Base-by-base conservation (phyloP, 2,329 filamentous ascomycete genomes). In the Hymenoscyphus fraxineus region DNA sequence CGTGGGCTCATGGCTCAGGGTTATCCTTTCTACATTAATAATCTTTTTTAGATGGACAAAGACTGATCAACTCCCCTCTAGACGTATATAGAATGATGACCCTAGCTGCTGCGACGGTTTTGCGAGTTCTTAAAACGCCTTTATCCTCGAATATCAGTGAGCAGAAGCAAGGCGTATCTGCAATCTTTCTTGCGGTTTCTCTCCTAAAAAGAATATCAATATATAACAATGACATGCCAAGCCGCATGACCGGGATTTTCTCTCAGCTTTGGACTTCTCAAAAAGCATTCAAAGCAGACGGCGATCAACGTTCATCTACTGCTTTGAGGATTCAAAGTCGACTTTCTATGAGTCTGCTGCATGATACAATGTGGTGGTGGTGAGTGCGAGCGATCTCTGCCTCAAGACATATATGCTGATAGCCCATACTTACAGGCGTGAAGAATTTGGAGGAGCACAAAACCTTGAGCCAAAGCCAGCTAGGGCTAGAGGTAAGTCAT, bases 331-430 rank as follows among this genome's bases (percentile, higher is more conserved):
- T 64, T 22, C 61, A 64, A 41, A 64, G 65, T 58, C 55, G 65
- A 57, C 56, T 66, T 9, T 61, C 59, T 12, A 66, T 66, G 65
- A 66, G 65, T 59, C 22, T 64, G n/a, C 40, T 66, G 16, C 62
- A 66, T 59, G 65, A 66, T 27, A 64, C 61, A 9, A 65, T 65
- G 64, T 65, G 64, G 64, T 60, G 64, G 62, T 64, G 62, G 62
- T 60, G 16, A 56, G 61, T 54, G 13, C 19, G 22, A 19, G 22
- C 9, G 3, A 6, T 40, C 38, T 39, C 19, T 27, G 6, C 39
- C 12, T 51, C 16, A 27, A 27, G 27, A 4, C 1, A 40, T 6
- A 12, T 40, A 58, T 9, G 40, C 58, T 58, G 47, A 60, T 55
- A 15, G 10, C n/a, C 6, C 40, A 3, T 22, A 39, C 7, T 35